Evolutionary conservation across 257 asterid species (phyloP), one percentile per base, ranked within the genome.

Genomic region (Lycium barbarum): DNA sequence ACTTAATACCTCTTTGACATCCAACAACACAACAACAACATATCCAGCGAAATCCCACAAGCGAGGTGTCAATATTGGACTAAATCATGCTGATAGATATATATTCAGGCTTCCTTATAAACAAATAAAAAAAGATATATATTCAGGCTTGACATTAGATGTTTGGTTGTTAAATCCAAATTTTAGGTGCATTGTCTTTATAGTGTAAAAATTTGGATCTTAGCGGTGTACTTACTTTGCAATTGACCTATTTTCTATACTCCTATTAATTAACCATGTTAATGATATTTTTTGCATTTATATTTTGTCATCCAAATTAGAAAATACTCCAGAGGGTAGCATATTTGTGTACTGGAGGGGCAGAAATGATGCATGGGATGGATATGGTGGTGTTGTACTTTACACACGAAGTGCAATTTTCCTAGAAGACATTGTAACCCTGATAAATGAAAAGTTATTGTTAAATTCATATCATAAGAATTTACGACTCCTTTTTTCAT

Each of bases 361-460:
- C 76, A 84, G 97, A 81, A 96, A 96, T 38, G 99, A 96, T 7
- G 99, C 99, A 18, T 96, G 99, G 98, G 98, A 96, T 58, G 99
- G 99, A 35, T 96, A 96, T 63, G 98, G 98, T 0, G 99, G 99
- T 12, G 90, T 98, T 33, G 95, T 96, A n/a, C 83, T 96, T 40
- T 96, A 96, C 90, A 96, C 99, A 1, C 91, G 98, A 86, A 93
- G 98, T 68, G 83, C 97, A 45, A 92, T 90, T 73, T 80, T 96
- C 86, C 98, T 98, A 0, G 95, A 95, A 84, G 92, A 91, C 92
- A 93, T 96, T 66, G 83, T 95, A n/a, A 26, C 33, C 96, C 98
- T 72, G 88, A 92, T 26, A 1, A 26, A 26, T 26, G 33, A 26
- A 26, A 26, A 26, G 33, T 26, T 26, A 26, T 26, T 26, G 33